Conservation (phyloP, 2,329 filamentous ascomycete genomes). For the Xylariaceae sp. region DNA sequence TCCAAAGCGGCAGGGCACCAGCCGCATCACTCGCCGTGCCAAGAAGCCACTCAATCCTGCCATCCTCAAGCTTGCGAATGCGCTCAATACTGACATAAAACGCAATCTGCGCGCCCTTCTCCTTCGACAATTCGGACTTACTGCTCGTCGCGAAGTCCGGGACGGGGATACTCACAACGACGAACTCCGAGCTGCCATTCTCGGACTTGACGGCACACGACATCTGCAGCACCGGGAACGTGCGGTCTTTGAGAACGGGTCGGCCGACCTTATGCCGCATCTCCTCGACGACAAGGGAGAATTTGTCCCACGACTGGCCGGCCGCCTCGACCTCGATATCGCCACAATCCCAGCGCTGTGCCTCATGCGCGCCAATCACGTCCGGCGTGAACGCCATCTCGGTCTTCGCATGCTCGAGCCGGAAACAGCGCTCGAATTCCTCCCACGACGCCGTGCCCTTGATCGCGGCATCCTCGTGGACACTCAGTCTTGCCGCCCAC, state of each 20-base stretch:
- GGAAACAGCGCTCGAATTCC: constrained; percentile 58
- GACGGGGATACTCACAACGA: constrained; percentile 54
- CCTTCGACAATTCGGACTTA: constrained; percentile 32
- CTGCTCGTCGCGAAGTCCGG: constrained; percentile 36
- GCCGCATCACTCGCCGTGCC: constrained; percentile 67
- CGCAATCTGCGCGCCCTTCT: constrained; percentile 49
- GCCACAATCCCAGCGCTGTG: constrained; percentile 44
- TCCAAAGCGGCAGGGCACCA: constrained; percentile 58
- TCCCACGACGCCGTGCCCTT: constrained; percentile 54
- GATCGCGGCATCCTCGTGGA: constrained; percentile 50
- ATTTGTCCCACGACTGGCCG: constrained; percentile 41
- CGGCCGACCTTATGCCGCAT: constrained; percentile 60
- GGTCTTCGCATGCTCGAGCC: constrained; percentile 50
- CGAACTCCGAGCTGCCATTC: constrained; percentile 38
- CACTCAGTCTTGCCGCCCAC: constrained; percentile 60
- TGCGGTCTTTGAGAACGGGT: constrained; percentile 55
- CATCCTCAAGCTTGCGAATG: constrained; percentile 40
- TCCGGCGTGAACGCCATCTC: constrained; percentile 56
- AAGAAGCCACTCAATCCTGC: constrained; percentile 68
- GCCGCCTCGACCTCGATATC: constrained; percentile 37
- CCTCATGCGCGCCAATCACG: constrained; percentile 44
- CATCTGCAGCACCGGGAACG: constrained; percentile 62
- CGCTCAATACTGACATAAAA: constrained; percentile 63
- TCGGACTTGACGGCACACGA: constrained; percentile 41
- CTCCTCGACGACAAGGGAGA: constrained; percentile 52